A percentile compares a stretch with the other conserved stretches of the same genome.
These are phyloP conservation scores for Lagenidium sp. DNA, from an alignment of 352 stramenopile species.

Conservation along the genomic window DNA sequence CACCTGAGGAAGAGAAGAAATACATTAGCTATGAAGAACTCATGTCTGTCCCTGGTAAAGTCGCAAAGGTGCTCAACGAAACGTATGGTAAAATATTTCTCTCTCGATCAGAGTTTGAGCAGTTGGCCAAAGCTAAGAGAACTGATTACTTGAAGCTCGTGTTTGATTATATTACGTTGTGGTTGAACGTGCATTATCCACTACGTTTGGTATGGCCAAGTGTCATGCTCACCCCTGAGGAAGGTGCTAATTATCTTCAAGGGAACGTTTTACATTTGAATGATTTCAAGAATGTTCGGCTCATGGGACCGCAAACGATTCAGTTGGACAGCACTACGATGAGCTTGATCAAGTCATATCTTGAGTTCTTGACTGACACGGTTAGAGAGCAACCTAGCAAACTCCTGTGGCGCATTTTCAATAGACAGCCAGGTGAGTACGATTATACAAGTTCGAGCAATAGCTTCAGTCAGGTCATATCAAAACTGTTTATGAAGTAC, in stretches of 20 bases:
- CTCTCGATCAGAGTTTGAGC: slow-evolving; percentile 7
- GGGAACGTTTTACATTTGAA: slow-evolving; percentile 10
- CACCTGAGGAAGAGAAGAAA: slow-evolving; percentile 9
- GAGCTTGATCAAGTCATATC: slow-evolving; percentile 6
- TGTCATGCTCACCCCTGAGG: slow-evolving; percentile 1
- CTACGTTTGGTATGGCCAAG: slow-evolving; percentile 11
- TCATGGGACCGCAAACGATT: slow-evolving; percentile 13
- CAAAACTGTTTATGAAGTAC: slow-evolving; percentile 9
- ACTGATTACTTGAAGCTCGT: slow-evolving; percentile 10
- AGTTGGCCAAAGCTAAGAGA: slow-evolving; percentile 6
- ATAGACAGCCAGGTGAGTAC: slow-evolving; percentile 8
- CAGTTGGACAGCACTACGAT: slow-evolving; percentile 8
- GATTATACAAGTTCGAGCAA: slow-evolving; percentile 10
- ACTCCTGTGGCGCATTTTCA: slow-evolving; percentile 10
- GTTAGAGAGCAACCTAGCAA: slow-evolving; percentile 6
- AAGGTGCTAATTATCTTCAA: slow-evolving; percentile 9
- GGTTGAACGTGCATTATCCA: slow-evolving; percentile 13
- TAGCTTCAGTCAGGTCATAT: slow-evolving; percentile 12
- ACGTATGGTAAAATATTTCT: slow-evolving; percentile 10
- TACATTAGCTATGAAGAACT: slow-evolving; percentile 14
- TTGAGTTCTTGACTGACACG: slow-evolving; percentile 11
- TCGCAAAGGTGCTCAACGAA: slow-evolving; percentile 4
- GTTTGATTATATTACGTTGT: slow-evolving; percentile 14
- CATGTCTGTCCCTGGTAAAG: slow-evolving; percentile 7
- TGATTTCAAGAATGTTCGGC: slow-evolving; percentile 12